phyloP scores from a whole-genome alignment of 176 grass and related monocot genomes.

The Areca catechu region DNA sequence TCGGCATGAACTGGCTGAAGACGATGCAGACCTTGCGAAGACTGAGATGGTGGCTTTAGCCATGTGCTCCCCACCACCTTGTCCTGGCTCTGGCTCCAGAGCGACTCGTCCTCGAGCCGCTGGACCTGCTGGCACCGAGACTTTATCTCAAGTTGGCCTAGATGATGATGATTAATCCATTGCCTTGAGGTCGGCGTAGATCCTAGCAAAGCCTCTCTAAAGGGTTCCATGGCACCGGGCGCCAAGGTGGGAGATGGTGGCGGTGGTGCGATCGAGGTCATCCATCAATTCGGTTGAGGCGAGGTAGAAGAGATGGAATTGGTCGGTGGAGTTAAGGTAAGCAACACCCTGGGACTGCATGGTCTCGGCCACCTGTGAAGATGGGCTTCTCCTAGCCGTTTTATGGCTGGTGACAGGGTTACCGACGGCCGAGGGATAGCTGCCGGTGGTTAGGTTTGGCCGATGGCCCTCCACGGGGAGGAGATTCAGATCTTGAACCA shows the following conservation, averaged over 20 bases:
- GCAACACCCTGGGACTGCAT: no score
- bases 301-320: no score
- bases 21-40: conserved; percentile 40
- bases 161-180: conserved; percentile 21
- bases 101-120: conserved; percentile 48
- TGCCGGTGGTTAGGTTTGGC: no score
- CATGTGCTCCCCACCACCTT: conserved; percentile 57
- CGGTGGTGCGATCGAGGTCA: no score
- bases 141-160: conserved; percentile 39
- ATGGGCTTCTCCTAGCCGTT: no score
- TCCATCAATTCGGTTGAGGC: no score
- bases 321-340: no score
- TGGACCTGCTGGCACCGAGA: conserved; percentile 32
- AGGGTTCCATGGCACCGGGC: conserved; percentile 27
- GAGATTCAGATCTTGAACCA: no score
- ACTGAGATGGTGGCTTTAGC: conserved; percentile 49
- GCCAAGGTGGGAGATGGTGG: conserved; percentile 29
- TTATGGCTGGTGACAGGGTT: no score
- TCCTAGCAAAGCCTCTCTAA: conserved; percentile 25
- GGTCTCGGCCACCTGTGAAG: no score
- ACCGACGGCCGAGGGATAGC: no score
- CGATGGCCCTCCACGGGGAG: no score
- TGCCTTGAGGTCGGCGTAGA: conserved; percentile 56
- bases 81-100: conserved; percentile 36
- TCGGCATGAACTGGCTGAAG: conserved; percentile 39